Conservation (phyloP, 345 rosid species). For the Salix exigua region DNA sequence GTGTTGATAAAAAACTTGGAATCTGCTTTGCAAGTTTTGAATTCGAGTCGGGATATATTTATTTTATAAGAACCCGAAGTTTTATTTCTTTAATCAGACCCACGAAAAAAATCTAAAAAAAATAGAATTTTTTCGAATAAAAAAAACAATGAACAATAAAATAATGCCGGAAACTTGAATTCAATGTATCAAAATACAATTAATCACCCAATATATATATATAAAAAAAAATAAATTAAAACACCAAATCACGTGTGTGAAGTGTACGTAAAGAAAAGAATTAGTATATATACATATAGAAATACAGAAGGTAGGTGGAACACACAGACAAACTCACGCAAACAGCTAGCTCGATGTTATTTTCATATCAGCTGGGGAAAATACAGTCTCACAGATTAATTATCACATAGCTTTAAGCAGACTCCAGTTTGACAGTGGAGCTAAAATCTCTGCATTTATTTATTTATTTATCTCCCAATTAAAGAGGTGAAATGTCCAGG, state of each 20-base stretch:
- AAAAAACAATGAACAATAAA: neutral
- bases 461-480: no score
- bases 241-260: conserved; percentile 22
- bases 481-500: neutral
- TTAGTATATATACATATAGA: neutral
- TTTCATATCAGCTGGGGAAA: conserved; percentile 10
- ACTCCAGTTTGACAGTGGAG: conserved; percentile 42
- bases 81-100: no score
- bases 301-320: conserved; percentile 13
- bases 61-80: no score
- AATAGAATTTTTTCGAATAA: no score
- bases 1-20: no score
- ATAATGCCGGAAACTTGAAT: neutral
- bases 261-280: conserved; percentile 37
- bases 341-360: neutral
- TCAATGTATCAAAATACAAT: no score
- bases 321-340: neutral
- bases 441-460: neutral
- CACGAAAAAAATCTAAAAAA: no score
- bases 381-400: neutral
- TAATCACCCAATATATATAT: neutral
- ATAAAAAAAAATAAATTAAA: neutral
- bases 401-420: conserved; percentile 27
- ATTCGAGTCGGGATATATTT: no score
- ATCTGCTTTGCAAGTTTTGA: no score